Conservation (phyloP, 2,329 filamentous ascomycete genomes). For the Alternaria consortialis region DNA sequence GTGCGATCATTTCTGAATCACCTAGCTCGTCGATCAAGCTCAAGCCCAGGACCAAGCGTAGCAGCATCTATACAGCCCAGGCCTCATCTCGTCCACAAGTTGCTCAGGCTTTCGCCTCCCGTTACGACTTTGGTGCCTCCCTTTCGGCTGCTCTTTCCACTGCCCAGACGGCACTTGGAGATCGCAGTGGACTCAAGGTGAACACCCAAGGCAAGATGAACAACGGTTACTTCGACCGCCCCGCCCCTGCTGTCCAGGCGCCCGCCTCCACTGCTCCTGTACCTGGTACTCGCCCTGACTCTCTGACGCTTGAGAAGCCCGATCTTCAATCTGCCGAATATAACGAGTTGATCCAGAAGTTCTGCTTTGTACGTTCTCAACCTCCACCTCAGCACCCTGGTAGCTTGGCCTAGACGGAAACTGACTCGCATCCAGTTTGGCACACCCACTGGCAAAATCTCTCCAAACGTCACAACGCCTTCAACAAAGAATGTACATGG, state of each 20-base stretch:
- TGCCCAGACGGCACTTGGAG: conserved; percentile 70
- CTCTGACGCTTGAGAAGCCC: conserved; percentile 68
- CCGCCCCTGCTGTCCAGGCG: conserved; percentile 51
- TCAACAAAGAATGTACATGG: conserved; percentile 28
- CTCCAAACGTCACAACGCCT: conserved; percentile 44
- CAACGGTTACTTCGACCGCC: conserved; percentile 50
- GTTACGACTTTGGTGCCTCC: conserved; percentile 96
- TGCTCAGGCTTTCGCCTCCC: conserved; percentile 83
- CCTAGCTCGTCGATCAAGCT: conserved; percentile 69
- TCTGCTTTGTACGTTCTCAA: conserved; percentile 95
- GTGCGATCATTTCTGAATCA: conserved; percentile 65
- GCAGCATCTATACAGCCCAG: conserved; percentile 68
- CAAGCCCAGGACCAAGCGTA: conserved; percentile 71
- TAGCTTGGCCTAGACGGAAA: conserved; percentile 49
- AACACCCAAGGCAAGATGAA: conserved; percentile 28
- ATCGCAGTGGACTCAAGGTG: conserved; percentile 61
- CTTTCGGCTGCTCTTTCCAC: conserved; percentile 82
- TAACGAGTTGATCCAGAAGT: conserved; percentile 97
- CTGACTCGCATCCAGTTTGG: conserved; percentile 61
- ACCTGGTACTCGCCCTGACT: conserved; percentile 60
- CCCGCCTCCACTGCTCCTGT: conserved; percentile 42
- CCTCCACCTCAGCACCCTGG: conserved; percentile 42
- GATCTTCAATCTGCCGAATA: conserved; percentile 88
- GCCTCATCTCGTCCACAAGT: conserved; percentile 56
- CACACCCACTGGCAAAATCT: conserved; percentile 55